These are phyloP conservation scores for Lyophyllum atratum DNA, from an alignment of 768 basidiomycete species.

Conservation along the genomic window DNA sequence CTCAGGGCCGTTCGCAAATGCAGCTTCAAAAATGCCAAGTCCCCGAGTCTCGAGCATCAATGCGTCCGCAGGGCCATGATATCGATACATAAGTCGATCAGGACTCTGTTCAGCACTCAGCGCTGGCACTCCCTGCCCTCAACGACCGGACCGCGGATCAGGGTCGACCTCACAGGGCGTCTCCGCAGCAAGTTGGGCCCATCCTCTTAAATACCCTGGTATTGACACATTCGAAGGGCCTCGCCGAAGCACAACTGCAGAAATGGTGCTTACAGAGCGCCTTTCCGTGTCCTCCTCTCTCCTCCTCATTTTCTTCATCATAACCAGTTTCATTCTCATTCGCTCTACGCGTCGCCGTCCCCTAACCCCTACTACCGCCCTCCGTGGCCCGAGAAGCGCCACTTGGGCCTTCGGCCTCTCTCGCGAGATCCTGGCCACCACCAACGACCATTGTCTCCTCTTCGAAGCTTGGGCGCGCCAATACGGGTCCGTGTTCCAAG, in stretches of 20 bases:
- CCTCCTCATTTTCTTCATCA: background rate
- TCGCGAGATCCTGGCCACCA: constrained; percentile 5
- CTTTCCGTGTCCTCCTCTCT: background rate
- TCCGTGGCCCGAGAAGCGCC: constrained; percentile 10
- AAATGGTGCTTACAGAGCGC: background rate
- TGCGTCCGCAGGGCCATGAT: background rate
- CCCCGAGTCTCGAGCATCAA: background rate
- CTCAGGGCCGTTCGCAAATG: no score
- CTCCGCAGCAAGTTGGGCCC: background rate
- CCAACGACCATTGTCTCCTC: constrained; percentile 16
- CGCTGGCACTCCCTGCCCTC: background rate
- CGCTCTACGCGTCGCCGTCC: background rate
- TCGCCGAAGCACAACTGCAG: no score
- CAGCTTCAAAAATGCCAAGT: no score
- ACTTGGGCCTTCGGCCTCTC: constrained; percentile 12
- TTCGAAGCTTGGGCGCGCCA: constrained; percentile 25
- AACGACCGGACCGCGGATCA: background rate
- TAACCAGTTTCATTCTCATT: background rate
- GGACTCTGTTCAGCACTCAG: no score
- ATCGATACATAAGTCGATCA: no score
- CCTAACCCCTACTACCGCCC: background rate
- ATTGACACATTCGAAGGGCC: no score
- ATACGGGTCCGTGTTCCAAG: constrained; percentile 26
- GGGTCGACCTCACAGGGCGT: background rate
- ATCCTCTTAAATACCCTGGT: background rate